Base-by-base conservation (phyloP, 148 eudicot species). In the Rhododendron simsii region DNA sequence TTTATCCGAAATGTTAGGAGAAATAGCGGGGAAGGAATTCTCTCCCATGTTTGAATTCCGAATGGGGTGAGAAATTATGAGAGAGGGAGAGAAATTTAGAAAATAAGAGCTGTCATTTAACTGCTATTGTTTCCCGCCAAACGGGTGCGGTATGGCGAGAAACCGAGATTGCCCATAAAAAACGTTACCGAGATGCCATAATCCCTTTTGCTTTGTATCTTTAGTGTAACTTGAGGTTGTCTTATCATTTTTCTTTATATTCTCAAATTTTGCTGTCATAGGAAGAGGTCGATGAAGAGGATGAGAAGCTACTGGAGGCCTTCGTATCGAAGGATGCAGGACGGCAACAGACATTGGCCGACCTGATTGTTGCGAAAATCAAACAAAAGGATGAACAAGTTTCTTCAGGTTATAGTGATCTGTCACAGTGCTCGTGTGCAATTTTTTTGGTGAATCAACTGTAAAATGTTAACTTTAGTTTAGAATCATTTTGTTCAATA, bases 251-350 rank as follows among this genome's bases (percentile, higher is more conserved):
- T 35, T 78, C 9, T 13, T 81, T 35, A 2, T 16, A 47, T 0
- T 78, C 83, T 21, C 30, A 55, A 53, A 50, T n/a, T 28, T 7
- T 45, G 39, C 18, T 63, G 61, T 76, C 11, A 80, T 81, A 93
- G 94, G 95, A 92, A 47, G 90, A 93, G 83, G 88, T 93, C 55
- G 88, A 97, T 82, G 98, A 97, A 90, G 98, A 93, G 15, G 99
- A 94, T 61, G 98, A 93, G 88, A 90, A 88, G 87, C 88, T 97
- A 89, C 87, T 97, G 81, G 98, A 97, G 55, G 92, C 96, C n/a
- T 95, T 97, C 86, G 86, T 92, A 47, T 93, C 93, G 0, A 94
- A 88, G 87, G 91, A 92, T 84, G 89, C 87, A 12, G 93, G 90
- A 45, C 96, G 89, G 6, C 95, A 93, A 73, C 92, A 89, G 51